Conservation (phyloP, 495 filamentous ascomycete species). For the Extremus antarcticus region DNA sequence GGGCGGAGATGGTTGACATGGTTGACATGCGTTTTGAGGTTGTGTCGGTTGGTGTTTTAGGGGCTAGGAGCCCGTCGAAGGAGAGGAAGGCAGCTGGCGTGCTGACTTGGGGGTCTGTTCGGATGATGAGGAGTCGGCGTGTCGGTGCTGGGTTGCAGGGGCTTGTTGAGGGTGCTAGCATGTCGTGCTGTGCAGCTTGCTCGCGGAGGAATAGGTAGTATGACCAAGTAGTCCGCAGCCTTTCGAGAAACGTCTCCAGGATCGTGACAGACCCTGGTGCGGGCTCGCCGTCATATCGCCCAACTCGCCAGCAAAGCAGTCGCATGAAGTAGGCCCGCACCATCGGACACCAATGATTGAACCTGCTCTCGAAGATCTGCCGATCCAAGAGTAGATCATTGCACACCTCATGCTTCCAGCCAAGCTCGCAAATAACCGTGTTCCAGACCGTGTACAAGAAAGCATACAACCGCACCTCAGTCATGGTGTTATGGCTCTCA, state of each 20-base stretch:
- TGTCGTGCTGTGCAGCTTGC: conserved; percentile 43
- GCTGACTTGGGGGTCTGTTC: conserved; percentile 56
- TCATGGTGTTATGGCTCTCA: conserved; percentile 84
- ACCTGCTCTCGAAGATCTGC: conserved; percentile 69
- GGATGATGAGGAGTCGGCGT: conserved; percentile 81
- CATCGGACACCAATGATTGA: conserved; percentile 98
- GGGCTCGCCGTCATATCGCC: conserved; percentile 59
- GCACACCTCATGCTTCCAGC: conserved; percentile 62
- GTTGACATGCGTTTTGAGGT: conserved; percentile 14
- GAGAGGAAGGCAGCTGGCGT: conserved; percentile 47
- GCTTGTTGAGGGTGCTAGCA: conserved; percentile 58
- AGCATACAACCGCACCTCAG: conserved; percentile 78
- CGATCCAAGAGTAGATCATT: conserved; percentile 70
- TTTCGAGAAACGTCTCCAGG: conserved; percentile 55
- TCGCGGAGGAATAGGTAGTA: conserved; percentile 68
- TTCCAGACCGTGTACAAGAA: conserved; percentile 80
- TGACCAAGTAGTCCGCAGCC: conserved; percentile 64
- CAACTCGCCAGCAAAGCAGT: conserved; percentile 83
- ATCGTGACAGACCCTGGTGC: conserved; percentile 42
- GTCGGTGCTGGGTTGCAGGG: conserved; percentile 85
- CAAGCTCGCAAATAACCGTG: conserved; percentile 52
- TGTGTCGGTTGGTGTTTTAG: conserved; percentile 25
- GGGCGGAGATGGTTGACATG: conserved; percentile 13
- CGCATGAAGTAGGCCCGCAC: conserved; percentile 93
- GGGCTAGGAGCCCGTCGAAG: conserved; percentile 49